phyloP scores from a whole-genome alignment of 169 alveolate species.

The Fabrea salina region DNA sequence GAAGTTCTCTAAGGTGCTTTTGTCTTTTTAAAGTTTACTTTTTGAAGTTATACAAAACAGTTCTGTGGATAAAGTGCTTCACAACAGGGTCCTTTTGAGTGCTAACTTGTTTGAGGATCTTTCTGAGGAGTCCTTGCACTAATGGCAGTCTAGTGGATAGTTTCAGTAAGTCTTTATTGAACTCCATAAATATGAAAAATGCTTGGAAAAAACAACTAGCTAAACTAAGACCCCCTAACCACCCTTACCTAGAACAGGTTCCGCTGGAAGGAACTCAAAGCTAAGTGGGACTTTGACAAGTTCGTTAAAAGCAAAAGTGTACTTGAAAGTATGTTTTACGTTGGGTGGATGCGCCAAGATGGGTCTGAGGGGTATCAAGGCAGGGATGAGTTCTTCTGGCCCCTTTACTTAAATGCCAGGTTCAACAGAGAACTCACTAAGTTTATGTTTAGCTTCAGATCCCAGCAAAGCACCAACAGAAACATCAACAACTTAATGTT shows the following conservation, averaged over 20 bases:
- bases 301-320: no score
- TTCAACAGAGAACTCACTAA: conserved; percentile 27
- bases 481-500: conserved; percentile 42
- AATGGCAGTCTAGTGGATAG: not conserved
- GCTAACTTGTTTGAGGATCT: not conserved
- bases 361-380: not conserved
- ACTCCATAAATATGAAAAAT: no score
- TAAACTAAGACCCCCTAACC: no score
- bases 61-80: not conserved
- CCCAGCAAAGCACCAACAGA: conserved; percentile 40
- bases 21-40: conserved; percentile 3
- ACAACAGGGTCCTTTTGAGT: not conserved
- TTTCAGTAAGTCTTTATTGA: no score
- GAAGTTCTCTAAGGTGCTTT: not conserved
- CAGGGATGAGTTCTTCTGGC: conserved; percentile 24
- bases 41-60: not conserved
- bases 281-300: no score
- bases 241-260: no score
- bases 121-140: not conserved
- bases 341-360: no score
- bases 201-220: no score
- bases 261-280: no score
- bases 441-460: conserved; percentile 55
- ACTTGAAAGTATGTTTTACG: no score
- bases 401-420: not conserved